These are phyloP conservation scores for Phaeotremella fagi DNA, from an alignment of 768 basidiomycete species.

Conservation along the genomic window DNA sequence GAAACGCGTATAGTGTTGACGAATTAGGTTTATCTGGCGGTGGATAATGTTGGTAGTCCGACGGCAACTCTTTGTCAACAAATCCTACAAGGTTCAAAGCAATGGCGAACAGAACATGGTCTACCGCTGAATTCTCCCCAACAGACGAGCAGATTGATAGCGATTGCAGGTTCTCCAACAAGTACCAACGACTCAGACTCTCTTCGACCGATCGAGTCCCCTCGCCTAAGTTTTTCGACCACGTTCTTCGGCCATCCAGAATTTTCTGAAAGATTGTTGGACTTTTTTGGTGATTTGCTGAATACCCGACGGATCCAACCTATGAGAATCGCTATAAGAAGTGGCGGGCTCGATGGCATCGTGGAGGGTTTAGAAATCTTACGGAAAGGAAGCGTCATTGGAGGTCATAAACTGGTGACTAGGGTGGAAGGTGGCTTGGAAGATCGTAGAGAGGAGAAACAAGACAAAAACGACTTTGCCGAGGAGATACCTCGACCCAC, in stretches of 20 bases:
- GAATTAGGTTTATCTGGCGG: conserved; percentile 21
- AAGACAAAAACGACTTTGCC: no score
- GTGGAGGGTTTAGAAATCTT: conserved; percentile 26
- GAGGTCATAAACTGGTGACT: conserved; percentile 30
- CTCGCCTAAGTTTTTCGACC: conserved; percentile 30
- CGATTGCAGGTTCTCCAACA: conserved; percentile 23
- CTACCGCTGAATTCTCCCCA: neutral
- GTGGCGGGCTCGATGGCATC: conserved; percentile 29
- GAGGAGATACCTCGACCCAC: no score
- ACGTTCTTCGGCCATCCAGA: conserved; percentile 32
- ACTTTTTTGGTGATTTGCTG: conserved; percentile 8
- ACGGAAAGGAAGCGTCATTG: conserved; percentile 16
- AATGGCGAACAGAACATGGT: neutral
- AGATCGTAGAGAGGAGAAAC: no score
- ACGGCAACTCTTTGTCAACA: conserved; percentile 18
- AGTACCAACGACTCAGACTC: neutral
- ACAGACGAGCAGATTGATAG: conserved; percentile 14
- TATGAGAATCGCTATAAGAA: conserved; percentile 6
- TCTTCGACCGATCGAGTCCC: conserved; percentile 12
- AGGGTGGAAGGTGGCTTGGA: no score
- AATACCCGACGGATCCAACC: conserved; percentile 8
- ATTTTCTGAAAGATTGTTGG: conserved; percentile 20
- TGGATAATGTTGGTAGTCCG: conserved; percentile 25
- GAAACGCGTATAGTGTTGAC: neutral
- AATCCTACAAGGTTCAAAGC: conserved; percentile 24